These are phyloP conservation scores for Neurospora sp. DNA, from an alignment of 2,329 filamentous ascomycete species.

Conservation along the genomic window DNA sequence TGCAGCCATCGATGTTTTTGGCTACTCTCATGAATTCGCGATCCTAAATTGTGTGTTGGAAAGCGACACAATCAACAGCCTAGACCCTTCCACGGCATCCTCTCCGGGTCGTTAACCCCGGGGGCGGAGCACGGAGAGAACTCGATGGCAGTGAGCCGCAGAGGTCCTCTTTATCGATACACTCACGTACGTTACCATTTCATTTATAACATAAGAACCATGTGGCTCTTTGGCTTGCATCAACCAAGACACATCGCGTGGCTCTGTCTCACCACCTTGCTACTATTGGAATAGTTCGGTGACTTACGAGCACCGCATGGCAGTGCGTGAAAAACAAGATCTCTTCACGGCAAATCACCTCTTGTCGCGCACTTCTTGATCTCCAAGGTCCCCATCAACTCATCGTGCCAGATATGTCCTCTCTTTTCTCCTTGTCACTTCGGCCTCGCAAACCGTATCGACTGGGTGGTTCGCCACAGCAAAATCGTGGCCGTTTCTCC, in stretches of 20 bases:
- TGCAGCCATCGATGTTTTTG: neutral
- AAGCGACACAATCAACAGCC: neutral
- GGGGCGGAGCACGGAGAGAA: neutral
- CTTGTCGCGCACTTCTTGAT: neutral
- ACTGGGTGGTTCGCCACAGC: neutral
- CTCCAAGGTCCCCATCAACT: neutral
- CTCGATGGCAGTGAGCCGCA: neutral
- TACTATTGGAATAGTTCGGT: neutral
- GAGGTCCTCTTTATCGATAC: neutral
- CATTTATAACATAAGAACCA: too few species aligned
- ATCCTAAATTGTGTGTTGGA: neutral
- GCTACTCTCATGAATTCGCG: neutral
- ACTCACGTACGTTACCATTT: neutral
- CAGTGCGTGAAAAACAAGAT: neutral
- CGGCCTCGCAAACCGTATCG: neutral
- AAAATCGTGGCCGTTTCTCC: neutral
- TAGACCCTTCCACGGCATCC: neutral
- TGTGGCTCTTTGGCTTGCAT: too few species aligned
- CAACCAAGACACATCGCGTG: neutral
- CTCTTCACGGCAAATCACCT: neutral
- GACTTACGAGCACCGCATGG: neutral
- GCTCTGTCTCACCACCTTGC: neutral
- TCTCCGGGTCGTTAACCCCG: neutral
- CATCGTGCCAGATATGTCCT: neutral
- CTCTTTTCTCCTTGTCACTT: neutral